Evolutionary conservation across 257 asterid species (phyloP).

Genomic region (Nicotiana paniculata): DNA sequence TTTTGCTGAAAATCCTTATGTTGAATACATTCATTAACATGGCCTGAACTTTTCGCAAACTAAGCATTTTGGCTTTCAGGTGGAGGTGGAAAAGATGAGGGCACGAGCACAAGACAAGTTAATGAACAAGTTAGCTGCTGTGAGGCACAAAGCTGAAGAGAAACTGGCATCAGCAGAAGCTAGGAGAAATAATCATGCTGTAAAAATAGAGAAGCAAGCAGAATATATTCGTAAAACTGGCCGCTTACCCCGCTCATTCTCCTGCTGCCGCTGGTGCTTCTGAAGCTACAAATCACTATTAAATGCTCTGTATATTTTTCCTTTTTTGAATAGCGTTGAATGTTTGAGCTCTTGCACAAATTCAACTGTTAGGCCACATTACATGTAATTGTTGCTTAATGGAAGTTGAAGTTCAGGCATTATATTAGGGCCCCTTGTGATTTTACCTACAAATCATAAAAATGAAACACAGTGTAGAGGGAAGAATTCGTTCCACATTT

Average conservation of each 20-base stretch:
- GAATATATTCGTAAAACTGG: constrained; percentile 35
- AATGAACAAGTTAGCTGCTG: constrained; percentile 31
- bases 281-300: neutral
- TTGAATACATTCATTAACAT: neutral
- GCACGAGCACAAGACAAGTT: constrained; percentile 25
- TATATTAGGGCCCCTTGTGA: neutral
- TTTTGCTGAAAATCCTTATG: neutral
- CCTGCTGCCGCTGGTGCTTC: constrained; percentile 27
- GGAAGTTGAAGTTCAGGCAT: neutral
- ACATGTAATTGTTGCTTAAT: neutral
- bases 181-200: constrained; percentile 17
- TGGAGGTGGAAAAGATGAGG: constrained; percentile 33
- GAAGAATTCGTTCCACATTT: too few species aligned
- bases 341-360: constrained; percentile 4
- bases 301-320: neutral
- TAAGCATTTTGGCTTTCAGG: constrained; percentile 11
- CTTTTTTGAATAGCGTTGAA: neutral
- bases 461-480: too few species aligned
- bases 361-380: neutral
- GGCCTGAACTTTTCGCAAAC: neutral
- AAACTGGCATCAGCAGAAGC: constrained; percentile 23
- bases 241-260: constrained; percentile 22
- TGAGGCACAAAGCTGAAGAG: constrained; percentile 28
- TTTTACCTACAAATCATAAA: neutral
- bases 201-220: constrained; percentile 25